Evolutionary conservation across 768 basidiomycete species (phyloP), one percentile per base, ranked within the genome.

Genomic region (Naganishia kalamii): DNA sequence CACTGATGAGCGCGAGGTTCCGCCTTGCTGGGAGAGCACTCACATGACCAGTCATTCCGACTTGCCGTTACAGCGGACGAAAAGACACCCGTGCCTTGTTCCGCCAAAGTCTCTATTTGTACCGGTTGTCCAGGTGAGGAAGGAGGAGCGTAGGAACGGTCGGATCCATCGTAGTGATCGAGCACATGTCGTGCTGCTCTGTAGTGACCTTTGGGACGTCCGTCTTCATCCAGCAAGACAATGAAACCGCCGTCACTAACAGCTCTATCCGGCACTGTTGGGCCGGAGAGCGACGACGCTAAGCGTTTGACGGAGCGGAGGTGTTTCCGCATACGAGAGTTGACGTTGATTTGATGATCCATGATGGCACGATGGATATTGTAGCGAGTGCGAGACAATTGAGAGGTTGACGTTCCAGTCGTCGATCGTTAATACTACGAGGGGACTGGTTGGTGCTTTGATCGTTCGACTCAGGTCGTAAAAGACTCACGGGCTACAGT

Each of bases 31-130:
- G 23, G 15, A 35, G n/a, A 35, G 29, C n/a, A 37, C 54, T 57
- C 37, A 57, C 54, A 57, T 25, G 54, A 57, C 54, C 33, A 57
- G 27, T 57, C 54, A 25, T 57, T 35, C 17, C 54, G 54, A 2
- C 25, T 23, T 1, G 54, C 54, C 37, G 23, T 21, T 32, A 52
- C 35, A 21, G 35, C 30, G 25, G 15, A 19, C 0, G 54, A n/a
- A n/a, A 19, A 2, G 5, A 52, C 29, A 7, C 33, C 10, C 10
- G 29, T 35, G 15, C 29, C 29, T 13, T 35, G 30, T n/a, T n/a
- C 51, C 2, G 51, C 51, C 29, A 29, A 17, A 49, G 48, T 29
- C 5, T 12, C 27, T 25, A 29, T 41, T 10, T 41, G 40, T 19
- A 41, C 19, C n/a, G n/a, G n/a, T n/a, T n/a, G n/a, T n/a, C n/a